A percentile compares a stretch with the other conserved stretches of the same genome.
Conservation (phyloP, 148 eudicot genomes). For the Cornus controversa region DNA sequence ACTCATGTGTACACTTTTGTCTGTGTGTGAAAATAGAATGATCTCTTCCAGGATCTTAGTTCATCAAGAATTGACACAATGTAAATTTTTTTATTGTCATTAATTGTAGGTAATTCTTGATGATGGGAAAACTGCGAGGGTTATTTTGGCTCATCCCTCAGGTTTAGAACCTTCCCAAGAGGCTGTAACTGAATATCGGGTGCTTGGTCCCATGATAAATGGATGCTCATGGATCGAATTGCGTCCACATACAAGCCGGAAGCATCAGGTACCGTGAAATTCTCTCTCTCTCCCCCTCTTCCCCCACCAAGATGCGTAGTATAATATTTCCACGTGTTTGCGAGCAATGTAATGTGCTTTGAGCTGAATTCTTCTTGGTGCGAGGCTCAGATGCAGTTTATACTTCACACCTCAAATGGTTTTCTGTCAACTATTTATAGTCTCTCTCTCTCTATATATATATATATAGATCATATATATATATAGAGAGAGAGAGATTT, state of each 20-base stretch:
- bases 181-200: conserved; percentile 86
- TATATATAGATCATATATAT: no score
- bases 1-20: background rate
- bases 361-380: no score
- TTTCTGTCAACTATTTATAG: background rate
- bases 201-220: conserved; percentile 91
- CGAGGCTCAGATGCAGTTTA: background rate
- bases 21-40: background rate
- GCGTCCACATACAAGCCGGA: conserved; percentile 73
- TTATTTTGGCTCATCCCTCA: conserved; percentile 64
- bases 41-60: background rate
- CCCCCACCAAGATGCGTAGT: background rate
- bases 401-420: background rate
- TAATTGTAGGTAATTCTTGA: conserved; percentile 67
- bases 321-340: background rate
- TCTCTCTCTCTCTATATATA: no score
- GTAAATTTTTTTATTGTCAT: background rate
- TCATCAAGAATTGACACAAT: background rate
- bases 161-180: conserved; percentile 79
- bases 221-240: conserved; percentile 96
- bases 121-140: conserved; percentile 90
- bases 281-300: background rate
- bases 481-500: no score
- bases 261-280: conserved; percentile 97
- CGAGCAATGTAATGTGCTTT: background rate